Conservation (phyloP, 192 early-diverging fungal species). For the Lobosporangium transversale region DNA sequence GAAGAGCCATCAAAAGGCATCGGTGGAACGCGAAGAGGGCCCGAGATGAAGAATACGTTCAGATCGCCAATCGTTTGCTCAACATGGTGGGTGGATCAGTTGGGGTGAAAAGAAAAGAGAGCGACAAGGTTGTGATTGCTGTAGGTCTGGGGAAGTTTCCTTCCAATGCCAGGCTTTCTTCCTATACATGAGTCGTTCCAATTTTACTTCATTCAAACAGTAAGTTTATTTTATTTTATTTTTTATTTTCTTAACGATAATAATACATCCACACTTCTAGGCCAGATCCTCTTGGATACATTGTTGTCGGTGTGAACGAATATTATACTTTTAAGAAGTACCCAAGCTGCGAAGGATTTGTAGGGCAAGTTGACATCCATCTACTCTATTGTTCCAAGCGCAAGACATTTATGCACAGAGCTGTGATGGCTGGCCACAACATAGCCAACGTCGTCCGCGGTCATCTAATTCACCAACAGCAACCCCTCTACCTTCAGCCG, state of each 20-base stretch:
- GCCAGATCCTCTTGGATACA: constrained; percentile 3
- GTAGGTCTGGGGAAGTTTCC: constrained; percentile 17
- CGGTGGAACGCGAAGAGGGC: constrained; percentile 7
- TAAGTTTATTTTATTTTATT: neutral
- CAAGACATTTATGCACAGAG: constrained; percentile 6
- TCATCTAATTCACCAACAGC: neutral
- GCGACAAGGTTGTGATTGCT: constrained; percentile 26
- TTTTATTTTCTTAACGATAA: too few species aligned
- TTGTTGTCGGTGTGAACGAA: constrained; percentile 18
- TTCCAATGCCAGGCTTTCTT: neutral
- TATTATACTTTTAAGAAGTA: constrained; percentile 5
- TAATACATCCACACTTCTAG: too few species aligned
- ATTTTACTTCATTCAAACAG: neutral
- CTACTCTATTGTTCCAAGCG: constrained; percentile 14
- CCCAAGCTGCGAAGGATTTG: neutral
- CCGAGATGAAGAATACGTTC: too few species aligned
- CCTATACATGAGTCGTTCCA: neutral
- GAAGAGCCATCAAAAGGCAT: neutral
- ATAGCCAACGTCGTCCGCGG: neutral
- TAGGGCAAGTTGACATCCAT: constrained; percentile 9
- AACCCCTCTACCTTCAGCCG: neutral
- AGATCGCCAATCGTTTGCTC: neutral
- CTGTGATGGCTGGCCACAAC: neutral
- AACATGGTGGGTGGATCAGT: constrained; percentile 11
- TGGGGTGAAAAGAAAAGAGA: neutral